Percentiles rank a stretch among this genome's conserved stretches.
These are phyloP conservation scores for Trifolium pratense DNA, from an alignment of 306 rosid genomes.

Conservation along the genomic window DNA sequence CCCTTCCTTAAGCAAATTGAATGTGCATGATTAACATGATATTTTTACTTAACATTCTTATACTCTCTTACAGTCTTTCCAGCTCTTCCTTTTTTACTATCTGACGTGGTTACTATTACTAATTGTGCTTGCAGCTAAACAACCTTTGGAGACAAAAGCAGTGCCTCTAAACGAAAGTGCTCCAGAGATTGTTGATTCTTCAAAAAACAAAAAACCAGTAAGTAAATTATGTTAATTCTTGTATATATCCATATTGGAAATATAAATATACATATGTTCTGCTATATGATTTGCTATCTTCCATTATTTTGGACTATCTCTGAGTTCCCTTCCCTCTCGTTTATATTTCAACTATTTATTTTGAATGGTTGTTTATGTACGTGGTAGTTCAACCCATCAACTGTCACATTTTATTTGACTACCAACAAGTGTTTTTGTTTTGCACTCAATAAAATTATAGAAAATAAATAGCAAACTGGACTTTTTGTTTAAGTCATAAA, in stretches of 20 bases:
- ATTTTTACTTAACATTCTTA: conserved; percentile 22
- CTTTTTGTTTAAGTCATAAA: no score
- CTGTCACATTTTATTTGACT: conserved; percentile 11
- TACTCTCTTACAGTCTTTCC: conserved; percentile 23
- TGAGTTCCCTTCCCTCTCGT: not conserved
- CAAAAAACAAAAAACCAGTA: conserved; percentile 72
- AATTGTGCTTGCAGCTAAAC: conserved; percentile 55
- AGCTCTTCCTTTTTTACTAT: conserved; percentile 40
- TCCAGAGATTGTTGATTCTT: conserved; percentile 51
- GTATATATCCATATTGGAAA: conserved; percentile 1
- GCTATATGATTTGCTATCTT: conserved; percentile 1
- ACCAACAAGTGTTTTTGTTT: no score
- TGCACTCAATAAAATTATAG: no score
- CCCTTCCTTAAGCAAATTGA: conserved; percentile 1
- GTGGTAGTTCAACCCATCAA: conserved; percentile 5
- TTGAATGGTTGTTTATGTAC: not conserved
- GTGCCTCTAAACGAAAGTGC: conserved; percentile 51
- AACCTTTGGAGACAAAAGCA: conserved; percentile 49
- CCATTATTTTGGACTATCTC: not conserved
- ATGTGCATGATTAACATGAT: not conserved
- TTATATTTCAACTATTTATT: conserved; percentile 21
- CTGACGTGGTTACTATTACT: conserved; percentile 34
- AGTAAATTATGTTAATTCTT: conserved; percentile 45
- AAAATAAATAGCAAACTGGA: no score
- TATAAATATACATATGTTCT: not conserved